phyloP scores from a whole-genome alignment of 1,284 basidiomycete species.

The Ustilago crameri region DNA sequence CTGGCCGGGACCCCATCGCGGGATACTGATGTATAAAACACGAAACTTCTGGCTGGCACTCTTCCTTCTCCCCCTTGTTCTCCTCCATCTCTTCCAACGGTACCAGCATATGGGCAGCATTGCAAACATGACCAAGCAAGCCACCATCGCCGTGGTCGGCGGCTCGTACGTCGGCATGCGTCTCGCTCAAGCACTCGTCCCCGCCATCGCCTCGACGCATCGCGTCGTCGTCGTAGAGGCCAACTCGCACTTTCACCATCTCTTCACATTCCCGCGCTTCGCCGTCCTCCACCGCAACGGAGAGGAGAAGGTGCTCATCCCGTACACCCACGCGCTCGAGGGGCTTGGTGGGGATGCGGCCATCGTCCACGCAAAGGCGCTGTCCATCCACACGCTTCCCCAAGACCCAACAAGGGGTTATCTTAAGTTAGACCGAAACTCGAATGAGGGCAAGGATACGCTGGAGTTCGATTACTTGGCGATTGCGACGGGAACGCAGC shows the following conservation, averaged over 20 bases:
- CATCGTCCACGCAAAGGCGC: conserved; percentile 32
- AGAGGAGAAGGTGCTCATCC: conserved; percentile 73
- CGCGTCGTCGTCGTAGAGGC: conserved; percentile 70
- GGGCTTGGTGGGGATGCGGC: background rate
- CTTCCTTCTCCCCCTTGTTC: background rate
- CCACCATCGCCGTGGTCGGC: conserved; percentile 42
- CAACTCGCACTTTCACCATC: conserved; percentile 70
- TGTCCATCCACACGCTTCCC: conserved; percentile 10
- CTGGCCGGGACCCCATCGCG: too few relatives aligned
- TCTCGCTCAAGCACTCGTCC: conserved; percentile 67
- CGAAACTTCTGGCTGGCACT: background rate
- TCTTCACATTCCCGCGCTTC: conserved; percentile 73
- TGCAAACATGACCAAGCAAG: conserved; percentile 6
- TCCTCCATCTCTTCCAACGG: conserved; percentile 3
- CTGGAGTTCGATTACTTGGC: conserved; percentile 43
- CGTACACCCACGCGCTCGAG: conserved; percentile 74
- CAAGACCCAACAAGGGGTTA: conserved; percentile 1
- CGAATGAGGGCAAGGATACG: background rate
- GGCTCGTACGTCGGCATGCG: conserved; percentile 44
- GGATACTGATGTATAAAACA: too few relatives aligned
- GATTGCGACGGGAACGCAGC: conserved; percentile 40
- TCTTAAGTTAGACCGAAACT: conserved; percentile 21
- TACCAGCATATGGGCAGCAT: conserved; percentile 10
- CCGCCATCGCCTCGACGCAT: conserved; percentile 68
- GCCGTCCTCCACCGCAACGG: conserved; percentile 70